Percentiles rank a stretch among this genome's conserved stretches.
These are phyloP conservation scores for Colletotrichum siamense DNA, from an alignment of 2,329 filamentous ascomycete species.

Conservation along the genomic window DNA sequence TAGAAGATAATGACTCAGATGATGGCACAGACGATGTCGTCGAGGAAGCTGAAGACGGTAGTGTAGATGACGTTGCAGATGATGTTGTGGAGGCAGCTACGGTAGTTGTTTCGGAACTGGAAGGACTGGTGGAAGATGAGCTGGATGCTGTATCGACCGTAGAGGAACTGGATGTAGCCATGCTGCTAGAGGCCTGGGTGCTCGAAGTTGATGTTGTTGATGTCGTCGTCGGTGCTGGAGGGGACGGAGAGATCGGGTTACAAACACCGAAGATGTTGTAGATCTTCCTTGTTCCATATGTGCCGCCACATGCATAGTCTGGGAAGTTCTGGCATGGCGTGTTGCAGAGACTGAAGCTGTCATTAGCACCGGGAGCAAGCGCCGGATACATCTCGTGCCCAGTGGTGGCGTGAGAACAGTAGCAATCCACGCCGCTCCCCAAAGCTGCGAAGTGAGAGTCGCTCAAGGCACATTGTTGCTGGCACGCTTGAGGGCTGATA, in stretches of 20 bases:
- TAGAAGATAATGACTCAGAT: neutral
- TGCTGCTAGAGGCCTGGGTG: neutral
- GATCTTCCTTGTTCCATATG: neutral
- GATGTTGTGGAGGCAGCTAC: neutral
- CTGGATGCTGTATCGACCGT: neutral
- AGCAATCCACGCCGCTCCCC: neutral
- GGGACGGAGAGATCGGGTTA: rapidly evolving
- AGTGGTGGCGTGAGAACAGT: neutral
- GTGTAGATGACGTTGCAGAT: neutral
- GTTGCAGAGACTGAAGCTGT: neutral
- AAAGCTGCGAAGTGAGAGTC: neutral
- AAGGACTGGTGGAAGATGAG: neutral
- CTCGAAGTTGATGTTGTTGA: neutral
- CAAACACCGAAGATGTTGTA: neutral
- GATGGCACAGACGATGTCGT: neutral
- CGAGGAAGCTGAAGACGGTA: neutral
- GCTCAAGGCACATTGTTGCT: neutral
- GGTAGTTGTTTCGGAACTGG: neutral
- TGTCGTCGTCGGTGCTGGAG: neutral
- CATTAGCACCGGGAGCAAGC: neutral
- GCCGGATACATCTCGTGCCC: neutral
- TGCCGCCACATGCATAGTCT: neutral
- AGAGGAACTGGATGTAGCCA: neutral
- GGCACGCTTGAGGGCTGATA: neutral
- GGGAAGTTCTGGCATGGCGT: neutral